Conservation (phyloP, 2,329 filamentous ascomycete species). For the Diplocarpon mali region DNA sequence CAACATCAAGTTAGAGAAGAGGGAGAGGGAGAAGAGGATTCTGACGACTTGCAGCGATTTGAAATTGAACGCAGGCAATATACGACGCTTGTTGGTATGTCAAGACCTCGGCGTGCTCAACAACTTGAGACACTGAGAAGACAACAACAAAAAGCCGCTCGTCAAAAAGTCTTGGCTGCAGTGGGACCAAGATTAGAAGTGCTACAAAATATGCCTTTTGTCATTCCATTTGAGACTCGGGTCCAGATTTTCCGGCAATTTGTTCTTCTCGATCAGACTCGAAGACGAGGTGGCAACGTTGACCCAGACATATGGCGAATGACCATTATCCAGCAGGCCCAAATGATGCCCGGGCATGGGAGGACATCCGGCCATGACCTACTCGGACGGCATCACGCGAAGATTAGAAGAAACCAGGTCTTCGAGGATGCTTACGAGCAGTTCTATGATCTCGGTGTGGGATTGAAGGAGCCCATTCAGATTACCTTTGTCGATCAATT, state of each 20-base stretch:
- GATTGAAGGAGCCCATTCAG: slow-evolving; percentile 87
- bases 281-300: slow-evolving; percentile 58
- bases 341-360: slow-evolving; percentile 11
- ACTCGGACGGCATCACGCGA: slow-evolving; percentile 57
- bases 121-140: slow-evolving; percentile 50
- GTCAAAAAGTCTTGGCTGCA: slow-evolving; percentile 62
- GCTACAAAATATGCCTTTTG: slow-evolving; percentile 90
- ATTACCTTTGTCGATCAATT: slow-evolving; percentile 95
- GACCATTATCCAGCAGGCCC: slow-evolving; percentile 37
- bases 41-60: slow-evolving; percentile 29
- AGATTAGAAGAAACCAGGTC: slow-evolving; percentile 65
- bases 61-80: slow-evolving; percentile 3
- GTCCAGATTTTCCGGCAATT: slow-evolving; percentile 93
- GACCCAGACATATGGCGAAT: slow-evolving; percentile 69
- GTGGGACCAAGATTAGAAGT: slow-evolving; percentile 83
- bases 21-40: slow-evolving; percentile 41
- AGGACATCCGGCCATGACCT: slow-evolving; percentile 27
- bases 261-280: slow-evolving; percentile 69
- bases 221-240: slow-evolving; percentile 83
- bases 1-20: slow-evolving; percentile 57
- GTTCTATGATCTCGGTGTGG: slow-evolving; percentile 72
- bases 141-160: slow-evolving; percentile 54
- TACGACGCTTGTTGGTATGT: slow-evolving; percentile 39
- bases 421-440: slow-evolving; percentile 79
- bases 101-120: slow-evolving; percentile 50